phyloP scores from a whole-genome alignment of 2,329 filamentous ascomycete genomes.

The Calonectria hongkongensis region DNA sequence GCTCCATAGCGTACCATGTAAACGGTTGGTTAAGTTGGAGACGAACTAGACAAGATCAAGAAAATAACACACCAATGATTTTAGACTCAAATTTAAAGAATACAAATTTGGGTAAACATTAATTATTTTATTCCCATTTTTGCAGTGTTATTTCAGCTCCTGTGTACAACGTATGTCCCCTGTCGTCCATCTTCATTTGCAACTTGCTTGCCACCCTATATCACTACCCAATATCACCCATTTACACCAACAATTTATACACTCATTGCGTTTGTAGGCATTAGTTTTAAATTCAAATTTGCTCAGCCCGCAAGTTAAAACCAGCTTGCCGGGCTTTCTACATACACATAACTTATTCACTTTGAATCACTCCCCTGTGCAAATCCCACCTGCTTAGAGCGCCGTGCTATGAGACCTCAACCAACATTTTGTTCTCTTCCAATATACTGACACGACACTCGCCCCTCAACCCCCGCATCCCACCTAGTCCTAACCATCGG shows the following conservation, averaged over 20 bases:
- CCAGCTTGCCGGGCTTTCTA: constrained; percentile 35
- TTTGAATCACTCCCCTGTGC: not conserved
- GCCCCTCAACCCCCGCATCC: not conserved
- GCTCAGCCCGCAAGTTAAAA: constrained; percentile 21
- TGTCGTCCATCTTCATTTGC: too few relatives aligned
- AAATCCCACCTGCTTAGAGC: constrained; percentile 12
- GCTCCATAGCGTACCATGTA: too few relatives aligned
- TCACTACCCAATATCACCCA: not conserved
- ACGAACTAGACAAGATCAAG: too few relatives aligned
- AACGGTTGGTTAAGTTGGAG: too few relatives aligned
- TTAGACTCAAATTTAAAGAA: too few relatives aligned
- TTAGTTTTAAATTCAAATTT: constrained; percentile 42
- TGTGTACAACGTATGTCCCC: too few relatives aligned
- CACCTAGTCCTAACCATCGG: constrained; percentile 77
- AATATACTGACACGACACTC: constrained; percentile 14
- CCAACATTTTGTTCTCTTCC: constrained; percentile 3
- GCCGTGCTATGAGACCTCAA: constrained; percentile 27
- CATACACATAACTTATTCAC: constrained; percentile 32
- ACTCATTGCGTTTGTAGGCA: constrained; percentile 5
- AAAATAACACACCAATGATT: too few relatives aligned
- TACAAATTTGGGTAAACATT: too few relatives aligned
- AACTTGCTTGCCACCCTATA: not conserved
- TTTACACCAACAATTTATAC: not conserved
- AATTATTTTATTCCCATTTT: too few relatives aligned
- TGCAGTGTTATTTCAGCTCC: too few relatives aligned